phyloP scores from a whole-genome alignment of 805 yeast species.

The Suhomyces faveliae region DNA sequence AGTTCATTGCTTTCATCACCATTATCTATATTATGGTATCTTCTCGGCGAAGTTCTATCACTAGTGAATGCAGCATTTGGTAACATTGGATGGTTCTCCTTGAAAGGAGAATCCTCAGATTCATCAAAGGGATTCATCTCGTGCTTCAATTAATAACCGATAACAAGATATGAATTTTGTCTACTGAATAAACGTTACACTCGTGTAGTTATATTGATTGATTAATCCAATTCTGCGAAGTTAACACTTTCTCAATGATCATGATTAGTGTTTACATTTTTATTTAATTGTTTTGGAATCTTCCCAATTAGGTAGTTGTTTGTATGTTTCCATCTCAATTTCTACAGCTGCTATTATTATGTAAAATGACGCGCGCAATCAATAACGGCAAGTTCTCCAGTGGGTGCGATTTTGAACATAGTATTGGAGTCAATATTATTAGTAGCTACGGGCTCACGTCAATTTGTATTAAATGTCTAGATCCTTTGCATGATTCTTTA shows the following conservation, averaged over 20 bases:
- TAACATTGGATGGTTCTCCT: slow-evolving; percentile 30
- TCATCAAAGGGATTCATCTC: slow-evolving; percentile 29
- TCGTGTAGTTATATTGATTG: neutral
- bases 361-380: neutral
- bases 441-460: neutral
- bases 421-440: neutral
- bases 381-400: neutral
- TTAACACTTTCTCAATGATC: neutral
- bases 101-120: slow-evolving; percentile 31
- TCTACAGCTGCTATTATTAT: neutral
- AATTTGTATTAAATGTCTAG: neutral
- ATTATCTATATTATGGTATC: slow-evolving; percentile 27
- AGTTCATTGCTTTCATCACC: slow-evolving; percentile 22
- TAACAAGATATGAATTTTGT: neutral
- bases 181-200: neutral
- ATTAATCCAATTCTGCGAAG: neutral
- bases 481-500: neutral
- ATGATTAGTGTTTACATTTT: slow-evolving; percentile 4
- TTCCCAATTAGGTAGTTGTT: slow-evolving; percentile 19
- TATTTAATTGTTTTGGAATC: slow-evolving; percentile 15
- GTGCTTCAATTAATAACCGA: neutral
- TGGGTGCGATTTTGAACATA: neutral
- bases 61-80: slow-evolving; percentile 42
- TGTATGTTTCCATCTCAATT: neutral
- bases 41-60: slow-evolving; percentile 37